Conservation (phyloP, 108 stramenopile genomes). For the Cyclotella kingstonii region DNA sequence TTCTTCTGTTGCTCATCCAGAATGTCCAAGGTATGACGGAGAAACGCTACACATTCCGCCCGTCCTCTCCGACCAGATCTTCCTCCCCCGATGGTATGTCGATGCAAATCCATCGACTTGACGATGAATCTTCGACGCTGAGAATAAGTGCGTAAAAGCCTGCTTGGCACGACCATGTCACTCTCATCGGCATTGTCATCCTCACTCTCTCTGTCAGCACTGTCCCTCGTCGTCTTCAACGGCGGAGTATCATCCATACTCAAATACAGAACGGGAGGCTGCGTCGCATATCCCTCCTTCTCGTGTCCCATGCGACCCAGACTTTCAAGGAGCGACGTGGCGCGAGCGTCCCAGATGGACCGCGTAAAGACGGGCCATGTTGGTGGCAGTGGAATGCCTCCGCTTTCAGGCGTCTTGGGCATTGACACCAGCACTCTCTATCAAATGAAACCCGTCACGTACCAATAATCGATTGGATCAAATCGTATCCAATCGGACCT, state of each 20-base stretch:
- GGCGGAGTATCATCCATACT: no score
- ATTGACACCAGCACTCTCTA: no score
- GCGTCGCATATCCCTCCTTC: slow-evolving; percentile 20
- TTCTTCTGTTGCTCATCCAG: slow-evolving; percentile 43
- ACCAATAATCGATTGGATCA: no score
- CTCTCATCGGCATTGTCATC: background rate
- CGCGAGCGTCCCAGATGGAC: slow-evolving; percentile 40
- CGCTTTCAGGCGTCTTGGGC: slow-evolving; percentile 38
- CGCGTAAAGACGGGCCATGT: slow-evolving; percentile 44
- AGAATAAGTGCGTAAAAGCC: slow-evolving; percentile 26
- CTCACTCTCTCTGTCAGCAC: background rate
- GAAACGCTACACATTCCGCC: slow-evolving; percentile 40
- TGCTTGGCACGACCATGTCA: slow-evolving; percentile 13
- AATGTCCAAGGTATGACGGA: slow-evolving; percentile 27
- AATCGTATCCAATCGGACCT: no score
- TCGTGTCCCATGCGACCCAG: slow-evolving; percentile 40
- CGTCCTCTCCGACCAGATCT: slow-evolving; percentile 38
- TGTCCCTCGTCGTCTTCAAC: background rate
- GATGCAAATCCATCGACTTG: slow-evolving; percentile 37
- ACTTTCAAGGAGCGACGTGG: slow-evolving; percentile 20
- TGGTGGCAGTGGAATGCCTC: slow-evolving; percentile 45
- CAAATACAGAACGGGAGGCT: background rate
- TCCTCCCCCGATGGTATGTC: slow-evolving; percentile 38
- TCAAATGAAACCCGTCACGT: no score
- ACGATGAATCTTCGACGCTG: slow-evolving; percentile 27